Evolutionary conservation across 148 eudicot genomes (phyloP).

Genomic region (Vaccinium corymbosum): DNA sequence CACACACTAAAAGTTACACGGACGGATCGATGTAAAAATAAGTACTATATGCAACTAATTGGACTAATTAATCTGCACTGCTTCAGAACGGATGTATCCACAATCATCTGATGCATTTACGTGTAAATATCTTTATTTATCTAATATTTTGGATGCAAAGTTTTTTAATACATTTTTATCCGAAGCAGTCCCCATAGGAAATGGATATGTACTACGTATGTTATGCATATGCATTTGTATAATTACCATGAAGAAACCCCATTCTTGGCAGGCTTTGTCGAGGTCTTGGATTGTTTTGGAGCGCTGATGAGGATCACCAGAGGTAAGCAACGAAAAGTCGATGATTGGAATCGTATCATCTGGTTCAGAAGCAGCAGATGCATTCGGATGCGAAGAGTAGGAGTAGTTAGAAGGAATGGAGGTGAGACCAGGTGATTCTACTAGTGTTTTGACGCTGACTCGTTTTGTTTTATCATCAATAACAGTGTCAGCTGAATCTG

Average conservation of each 20-base stretch:
- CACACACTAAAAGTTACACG: background rate
- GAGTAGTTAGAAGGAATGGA: slow-evolving; percentile 21
- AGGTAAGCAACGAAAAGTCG: slow-evolving; percentile 24
- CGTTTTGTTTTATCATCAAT: background rate
- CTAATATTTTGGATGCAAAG: no score
- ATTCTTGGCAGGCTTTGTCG: slow-evolving; percentile 19
- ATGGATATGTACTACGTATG: no score
- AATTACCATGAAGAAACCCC: slow-evolving; percentile 32
- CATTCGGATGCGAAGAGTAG: background rate
- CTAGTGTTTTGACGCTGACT: slow-evolving; percentile 12
- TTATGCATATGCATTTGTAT: background rate
- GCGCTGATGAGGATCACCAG: slow-evolving; percentile 15
- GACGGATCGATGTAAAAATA: background rate
- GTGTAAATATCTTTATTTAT: background rate
- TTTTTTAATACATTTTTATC: no score
- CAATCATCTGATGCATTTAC: no score
- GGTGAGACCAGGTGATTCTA: slow-evolving; percentile 20
- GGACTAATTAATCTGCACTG: no score
- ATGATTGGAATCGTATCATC: slow-evolving; percentile 18
- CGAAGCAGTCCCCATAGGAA: no score
- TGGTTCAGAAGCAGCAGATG: slow-evolving; percentile 2
- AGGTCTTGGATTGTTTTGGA: slow-evolving; percentile 19
- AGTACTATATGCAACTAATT: background rate
- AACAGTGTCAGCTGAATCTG: background rate
- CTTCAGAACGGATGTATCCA: no score